Base-by-base conservation (phyloP, 192 early-diverging fungal genomes). In the Coemansia sp. region DNA sequence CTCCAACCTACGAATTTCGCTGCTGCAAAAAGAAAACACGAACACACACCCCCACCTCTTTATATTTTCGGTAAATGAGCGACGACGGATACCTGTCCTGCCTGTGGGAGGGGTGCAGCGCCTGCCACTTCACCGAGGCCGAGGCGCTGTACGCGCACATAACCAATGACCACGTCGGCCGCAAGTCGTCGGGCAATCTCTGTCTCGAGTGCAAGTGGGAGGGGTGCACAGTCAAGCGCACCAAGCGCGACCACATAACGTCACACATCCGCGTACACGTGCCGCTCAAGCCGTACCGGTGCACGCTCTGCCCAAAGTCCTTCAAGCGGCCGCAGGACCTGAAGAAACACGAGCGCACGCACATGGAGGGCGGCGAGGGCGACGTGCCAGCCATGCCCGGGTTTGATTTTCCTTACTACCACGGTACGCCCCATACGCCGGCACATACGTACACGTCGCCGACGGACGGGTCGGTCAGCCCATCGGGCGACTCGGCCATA, bases 191-290 rank as follows among this genome's bases (percentile, higher is more conserved):
- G 21, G 86, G 88, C 65, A 95, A 95, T 68, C 82, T 96, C 32
- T 93, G 90, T 42, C 85, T 98, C 38, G 82, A 75, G 40, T 98
- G 96, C 78, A 83, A 85, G 48, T 98, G 95, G 95, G 89, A 87
- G 36, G 85, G 80, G 32, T 97, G 96, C 81, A 66, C 68, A 18
- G 80, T 87, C 24, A 70, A 71, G 39, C 88, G 87, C 38, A 75
- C 81, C 18, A 98, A 98, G 83, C 81, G 96, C 62, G 96, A 98
- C 74, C 96, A 98, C 70, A 90, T 97, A 46, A 98, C 95, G n/a
- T 91, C 88, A n/a, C 96, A 98, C 65, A 76, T 97, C 61, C 83
- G 94, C 55, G 90, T 95, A 41, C 96, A 98, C 70, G 87, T 98
- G 6, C 87, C 92, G 8, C 84, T 93, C 18, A 96, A 96, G 78